These are phyloP conservation scores for Wallacemonas sp. DNA, from an alignment of 208 protist species.

Conservation along the genomic window DNA sequence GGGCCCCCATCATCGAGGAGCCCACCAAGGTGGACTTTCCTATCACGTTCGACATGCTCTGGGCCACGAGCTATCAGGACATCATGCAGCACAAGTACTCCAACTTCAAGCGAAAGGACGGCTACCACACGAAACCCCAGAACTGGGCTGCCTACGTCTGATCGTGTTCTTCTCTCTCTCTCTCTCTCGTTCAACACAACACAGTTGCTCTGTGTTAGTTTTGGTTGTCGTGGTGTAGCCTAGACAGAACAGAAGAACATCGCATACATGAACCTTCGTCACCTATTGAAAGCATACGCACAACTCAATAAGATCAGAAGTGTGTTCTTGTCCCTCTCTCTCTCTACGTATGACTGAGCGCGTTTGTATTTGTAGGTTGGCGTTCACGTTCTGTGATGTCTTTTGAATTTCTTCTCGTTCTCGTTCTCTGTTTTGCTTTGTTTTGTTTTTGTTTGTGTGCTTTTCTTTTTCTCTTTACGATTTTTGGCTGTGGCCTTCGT, in stretches of 20 bases:
- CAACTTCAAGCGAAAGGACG: conserved; percentile 80
- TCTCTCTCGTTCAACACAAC: too few species aligned
- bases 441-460: conserved; percentile 18
- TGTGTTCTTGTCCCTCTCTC: too few species aligned
- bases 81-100: conserved; percentile 84
- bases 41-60: conserved; percentile 90
- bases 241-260: too few species aligned
- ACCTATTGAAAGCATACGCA: too few species aligned
- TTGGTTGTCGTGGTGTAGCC: too few species aligned
- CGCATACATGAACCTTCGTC: too few species aligned
- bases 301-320: too few species aligned
- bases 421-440: background rate
- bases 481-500: conserved; percentile 18
- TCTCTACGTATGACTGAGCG: too few species aligned
- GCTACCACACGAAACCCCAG: conserved; percentile 82
- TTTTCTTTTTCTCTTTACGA: background rate
- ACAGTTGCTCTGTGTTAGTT: too few species aligned
- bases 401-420: background rate
- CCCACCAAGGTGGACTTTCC: conserved; percentile 85
- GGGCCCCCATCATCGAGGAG: conserved; percentile 88
- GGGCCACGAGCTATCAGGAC: conserved; percentile 86
- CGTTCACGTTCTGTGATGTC: background rate
- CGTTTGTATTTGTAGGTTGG: background rate
- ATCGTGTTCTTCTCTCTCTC: too few species aligned
- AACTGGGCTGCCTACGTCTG: conserved; percentile 86